These are phyloP conservation scores for Begonia loranthoides DNA, from an alignment of 306 rosid species.

Conservation along the genomic window DNA sequence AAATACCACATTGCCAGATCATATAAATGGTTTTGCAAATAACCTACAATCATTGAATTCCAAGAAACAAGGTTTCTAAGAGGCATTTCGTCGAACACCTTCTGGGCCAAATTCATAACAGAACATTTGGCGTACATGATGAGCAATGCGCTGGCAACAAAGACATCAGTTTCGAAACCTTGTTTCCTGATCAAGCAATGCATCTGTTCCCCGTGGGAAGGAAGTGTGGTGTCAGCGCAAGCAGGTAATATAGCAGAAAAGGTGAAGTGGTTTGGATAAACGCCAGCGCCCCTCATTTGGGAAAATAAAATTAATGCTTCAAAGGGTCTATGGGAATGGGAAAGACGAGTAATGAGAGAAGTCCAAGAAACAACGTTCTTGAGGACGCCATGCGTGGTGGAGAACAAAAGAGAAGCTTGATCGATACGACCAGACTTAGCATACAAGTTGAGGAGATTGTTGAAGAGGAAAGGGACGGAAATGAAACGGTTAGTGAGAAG, in stretches of 20 bases:
- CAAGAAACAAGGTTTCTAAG: constrained; percentile 34
- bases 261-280: constrained; percentile 42
- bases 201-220: constrained; percentile 28
- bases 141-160: constrained; percentile 33
- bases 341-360: constrained; percentile 30
- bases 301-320: constrained; percentile 25
- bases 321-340: constrained; percentile 24
- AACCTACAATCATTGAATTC: constrained; percentile 45
- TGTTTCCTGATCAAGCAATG: constrained; percentile 36
- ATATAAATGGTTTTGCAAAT: constrained; percentile 26
- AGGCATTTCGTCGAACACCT: constrained; percentile 52
- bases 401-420: constrained; percentile 23
- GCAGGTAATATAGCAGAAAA: constrained; percentile 46
- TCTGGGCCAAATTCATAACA: constrained; percentile 21
- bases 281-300: constrained; percentile 25
- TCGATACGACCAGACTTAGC: constrained; percentile 27
- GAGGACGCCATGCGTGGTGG: constrained; percentile 7
- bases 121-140: constrained; percentile 38
- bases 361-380: constrained; percentile 40
- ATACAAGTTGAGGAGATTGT: constrained; percentile 32
- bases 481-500: constrained; percentile 14
- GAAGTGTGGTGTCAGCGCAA: constrained; percentile 17
- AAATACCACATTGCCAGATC: constrained; percentile 25
- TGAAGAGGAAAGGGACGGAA: constrained; percentile 26
- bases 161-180: constrained; percentile 21